phyloP scores from a whole-genome alignment of 1,284 basidiomycete genomes.

The Testicularia cyperi region DNA sequence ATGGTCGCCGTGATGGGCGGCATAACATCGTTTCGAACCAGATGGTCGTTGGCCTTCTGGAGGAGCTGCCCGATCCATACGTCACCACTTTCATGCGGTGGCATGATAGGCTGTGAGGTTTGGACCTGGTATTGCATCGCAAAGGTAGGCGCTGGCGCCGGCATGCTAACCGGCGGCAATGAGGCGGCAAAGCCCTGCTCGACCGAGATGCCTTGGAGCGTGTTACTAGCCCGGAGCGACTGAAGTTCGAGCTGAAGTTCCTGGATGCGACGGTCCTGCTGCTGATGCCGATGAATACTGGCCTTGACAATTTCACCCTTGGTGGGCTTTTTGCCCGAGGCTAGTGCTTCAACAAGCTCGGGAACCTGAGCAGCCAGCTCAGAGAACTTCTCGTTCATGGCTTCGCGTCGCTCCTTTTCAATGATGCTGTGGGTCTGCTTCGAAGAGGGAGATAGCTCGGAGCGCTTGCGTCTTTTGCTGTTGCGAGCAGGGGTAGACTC shows the following conservation, averaged over 20 bases:
- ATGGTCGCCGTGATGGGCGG: slow-evolving; percentile 8
- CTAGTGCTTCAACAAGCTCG: slow-evolving; percentile 27
- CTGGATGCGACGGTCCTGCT: slow-evolving; percentile 26
- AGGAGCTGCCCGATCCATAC: slow-evolving; percentile 34
- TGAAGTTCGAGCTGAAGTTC: slow-evolving; percentile 25
- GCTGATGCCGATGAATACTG: slow-evolving; percentile 27
- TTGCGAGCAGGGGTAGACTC: slow-evolving; percentile 2
- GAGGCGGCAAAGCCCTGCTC: neutral
- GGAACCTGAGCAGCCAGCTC: slow-evolving; percentile 36
- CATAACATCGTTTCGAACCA: slow-evolving; percentile 1
- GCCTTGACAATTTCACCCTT: slow-evolving; percentile 45
- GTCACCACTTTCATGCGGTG: slow-evolving; percentile 3
- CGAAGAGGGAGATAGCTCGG: slow-evolving; percentile 34
- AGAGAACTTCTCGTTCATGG: slow-evolving; percentile 39
- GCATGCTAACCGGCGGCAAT: neutral
- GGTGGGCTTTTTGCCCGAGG: slow-evolving; percentile 26
- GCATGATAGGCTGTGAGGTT: slow-evolving; percentile 17
- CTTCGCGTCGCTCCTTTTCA: slow-evolving; percentile 37
- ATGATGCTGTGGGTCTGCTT: slow-evolving; percentile 39
- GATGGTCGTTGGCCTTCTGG: slow-evolving; percentile 11
- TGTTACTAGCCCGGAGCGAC: slow-evolving; percentile 8
- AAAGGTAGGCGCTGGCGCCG: slow-evolving; percentile 2
- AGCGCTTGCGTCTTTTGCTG: slow-evolving; percentile 31
- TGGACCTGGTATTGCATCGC: slow-evolving; percentile 26
- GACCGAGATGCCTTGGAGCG: neutral